phyloP scores from a whole-genome alignment of 1,284 basidiomycete species.

The Stygiomarasmius scandens region DNA sequence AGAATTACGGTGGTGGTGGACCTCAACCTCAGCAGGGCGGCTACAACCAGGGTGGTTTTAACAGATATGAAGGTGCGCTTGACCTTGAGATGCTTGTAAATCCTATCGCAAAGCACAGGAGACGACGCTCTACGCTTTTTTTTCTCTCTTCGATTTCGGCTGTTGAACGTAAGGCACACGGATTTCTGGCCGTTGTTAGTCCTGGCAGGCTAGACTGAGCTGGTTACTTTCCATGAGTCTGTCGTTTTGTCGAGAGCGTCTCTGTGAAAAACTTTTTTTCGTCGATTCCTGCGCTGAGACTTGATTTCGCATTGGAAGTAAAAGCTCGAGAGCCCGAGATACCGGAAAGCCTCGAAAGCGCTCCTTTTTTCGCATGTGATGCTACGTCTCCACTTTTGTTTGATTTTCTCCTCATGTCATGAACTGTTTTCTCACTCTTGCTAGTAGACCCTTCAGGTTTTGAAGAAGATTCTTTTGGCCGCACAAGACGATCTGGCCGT shows the following conservation, averaged over 20 bases:
- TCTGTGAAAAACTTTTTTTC: slow-evolving; percentile 20
- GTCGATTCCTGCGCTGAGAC: slow-evolving; percentile 28
- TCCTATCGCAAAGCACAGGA: slow-evolving; percentile 27
- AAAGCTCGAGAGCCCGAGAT: slow-evolving; percentile 2
- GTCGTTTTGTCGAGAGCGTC: slow-evolving; percentile 25
- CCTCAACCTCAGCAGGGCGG: slow-evolving; percentile 46
- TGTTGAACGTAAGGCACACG: slow-evolving; percentile 15
- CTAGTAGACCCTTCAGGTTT: slow-evolving; percentile 62
- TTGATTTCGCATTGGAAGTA: background rate
- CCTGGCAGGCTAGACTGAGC: background rate
- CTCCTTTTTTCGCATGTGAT: slow-evolving; percentile 15
- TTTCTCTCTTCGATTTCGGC: slow-evolving; percentile 3
- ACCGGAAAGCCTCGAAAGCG: background rate
- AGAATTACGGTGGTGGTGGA: slow-evolving; percentile 57
- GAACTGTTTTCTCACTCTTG: slow-evolving; percentile 52
- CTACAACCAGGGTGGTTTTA: slow-evolving; percentile 56
- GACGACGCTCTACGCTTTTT: background rate
- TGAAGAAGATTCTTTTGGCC: slow-evolving; percentile 56
- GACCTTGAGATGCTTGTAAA: slow-evolving; percentile 55
- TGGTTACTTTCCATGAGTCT: slow-evolving; percentile 24
- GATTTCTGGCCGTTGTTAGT: slow-evolving; percentile 5
- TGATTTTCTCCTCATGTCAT: slow-evolving; percentile 29
- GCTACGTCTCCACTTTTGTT: slow-evolving; percentile 44
- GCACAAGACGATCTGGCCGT: slow-evolving; percentile 53
- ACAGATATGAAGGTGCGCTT: slow-evolving; percentile 81